phyloP scores from a whole-genome alignment of 2,329 filamentous ascomycete genomes.

The Ophiostoma ulmi region DNA sequence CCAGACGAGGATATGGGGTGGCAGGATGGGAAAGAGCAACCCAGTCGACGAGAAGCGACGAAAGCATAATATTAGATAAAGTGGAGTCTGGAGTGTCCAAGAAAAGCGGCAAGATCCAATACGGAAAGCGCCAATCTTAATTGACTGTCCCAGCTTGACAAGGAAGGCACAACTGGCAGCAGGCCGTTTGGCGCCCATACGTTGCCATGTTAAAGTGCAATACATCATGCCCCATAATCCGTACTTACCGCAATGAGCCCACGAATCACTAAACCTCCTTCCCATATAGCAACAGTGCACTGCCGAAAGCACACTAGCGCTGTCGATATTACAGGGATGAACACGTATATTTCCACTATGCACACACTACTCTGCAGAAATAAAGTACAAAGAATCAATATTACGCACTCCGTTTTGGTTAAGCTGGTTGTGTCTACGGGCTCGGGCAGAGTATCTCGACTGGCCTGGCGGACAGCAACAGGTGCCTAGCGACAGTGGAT shows the following conservation, averaged over 20 bases:
- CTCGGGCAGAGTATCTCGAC: background rate
- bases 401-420: background rate
- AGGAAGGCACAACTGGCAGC: background rate
- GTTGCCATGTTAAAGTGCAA: too few relatives aligned
- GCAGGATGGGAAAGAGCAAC: conserved; percentile 1
- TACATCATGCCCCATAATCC: too few relatives aligned
- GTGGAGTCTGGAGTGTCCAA: background rate
- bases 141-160: background rate
- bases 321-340: background rate
- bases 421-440: background rate
- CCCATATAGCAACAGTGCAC: conserved; percentile 11
- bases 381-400: background rate
- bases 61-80: background rate
- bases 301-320: background rate
- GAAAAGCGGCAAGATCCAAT: conserved; percentile 6
- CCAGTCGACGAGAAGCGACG: background rate
- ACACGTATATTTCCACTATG: conserved; percentile 10
- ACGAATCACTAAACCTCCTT: conserved; percentile 4
- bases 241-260: background rate
- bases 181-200: background rate
- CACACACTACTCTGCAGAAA: background rate
- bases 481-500: background rate
- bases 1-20: background rate
- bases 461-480: background rate
- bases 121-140: conserved; percentile 12